phyloP scores from a whole-genome alignment of 129 eudicot genomes.

The Lactuca sativa region DNA sequence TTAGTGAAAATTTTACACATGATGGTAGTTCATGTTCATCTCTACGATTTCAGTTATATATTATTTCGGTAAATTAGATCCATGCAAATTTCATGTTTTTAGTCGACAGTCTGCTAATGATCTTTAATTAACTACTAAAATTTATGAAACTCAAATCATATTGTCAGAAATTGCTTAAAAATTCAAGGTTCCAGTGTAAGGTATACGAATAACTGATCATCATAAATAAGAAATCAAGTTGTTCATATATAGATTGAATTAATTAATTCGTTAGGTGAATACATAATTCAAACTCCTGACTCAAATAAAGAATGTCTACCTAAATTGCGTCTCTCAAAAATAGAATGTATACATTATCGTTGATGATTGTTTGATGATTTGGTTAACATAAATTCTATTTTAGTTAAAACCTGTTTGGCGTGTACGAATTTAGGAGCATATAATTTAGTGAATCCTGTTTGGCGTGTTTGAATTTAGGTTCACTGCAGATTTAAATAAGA shows the following conservation, averaged over 20 bases:
- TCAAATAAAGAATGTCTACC: not conserved
- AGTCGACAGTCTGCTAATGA: not conserved
- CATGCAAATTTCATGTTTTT: not conserved
- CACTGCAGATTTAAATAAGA: constrained; percentile 11
- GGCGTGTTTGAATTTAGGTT: constrained; percentile 30
- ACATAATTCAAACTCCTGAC: not conserved
- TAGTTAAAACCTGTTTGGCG: constrained; percentile 12
- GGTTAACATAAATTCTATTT: not conserved
- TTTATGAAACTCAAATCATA: not conserved
- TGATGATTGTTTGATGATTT: not conserved
- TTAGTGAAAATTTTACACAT: not conserved
- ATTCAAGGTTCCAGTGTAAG: not conserved
- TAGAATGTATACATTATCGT: not conserved
- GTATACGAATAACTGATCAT: not conserved
- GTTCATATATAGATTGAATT: not conserved
- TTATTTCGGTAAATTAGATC: not conserved
- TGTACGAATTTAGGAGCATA: constrained; percentile 21
- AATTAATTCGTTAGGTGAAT: not conserved
- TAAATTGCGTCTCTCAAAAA: not conserved
- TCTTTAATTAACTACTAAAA: not conserved
- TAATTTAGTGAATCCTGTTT: constrained; percentile 19
- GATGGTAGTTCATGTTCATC: not conserved
- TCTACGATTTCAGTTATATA: not conserved
- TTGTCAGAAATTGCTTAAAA: not conserved
- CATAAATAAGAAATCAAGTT: not conserved